Percentiles rank a stretch among this genome's conserved stretches.
These are phyloP conservation scores for Suhomyces wounanorum DNA, from an alignment of 1,139 yeast genomes.

Conservation along the genomic window DNA sequence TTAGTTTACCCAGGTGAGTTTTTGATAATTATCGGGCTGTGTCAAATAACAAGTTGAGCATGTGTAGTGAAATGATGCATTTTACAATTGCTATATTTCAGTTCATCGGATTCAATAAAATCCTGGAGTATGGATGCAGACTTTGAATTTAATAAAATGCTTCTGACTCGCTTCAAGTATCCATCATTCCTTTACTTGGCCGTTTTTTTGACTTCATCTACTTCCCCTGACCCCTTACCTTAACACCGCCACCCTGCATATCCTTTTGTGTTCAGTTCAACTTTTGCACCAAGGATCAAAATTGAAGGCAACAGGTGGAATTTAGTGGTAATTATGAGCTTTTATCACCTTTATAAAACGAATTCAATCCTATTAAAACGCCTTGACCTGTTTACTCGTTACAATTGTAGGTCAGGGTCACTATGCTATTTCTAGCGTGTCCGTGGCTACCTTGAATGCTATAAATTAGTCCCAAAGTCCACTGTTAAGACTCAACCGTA, in stretches of 20 bases:
- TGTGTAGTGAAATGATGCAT: neutral
- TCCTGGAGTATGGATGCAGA: no score
- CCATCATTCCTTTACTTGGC: neutral
- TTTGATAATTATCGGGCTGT: constrained; percentile 1
- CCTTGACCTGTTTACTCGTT: constrained; percentile 11
- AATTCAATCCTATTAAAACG: neutral
- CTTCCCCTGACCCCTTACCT: constrained; percentile 7
- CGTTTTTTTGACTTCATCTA: neutral
- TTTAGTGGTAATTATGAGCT: constrained; percentile 8
- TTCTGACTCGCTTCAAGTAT: neutral
- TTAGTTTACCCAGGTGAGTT: neutral
- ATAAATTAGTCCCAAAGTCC: constrained; percentile 6
- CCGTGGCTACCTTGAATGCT: constrained; percentile 7
- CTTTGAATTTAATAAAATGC: no score
- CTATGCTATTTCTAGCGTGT: constrained; percentile 9
- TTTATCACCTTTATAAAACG: neutral
- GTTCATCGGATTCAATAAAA: no score
- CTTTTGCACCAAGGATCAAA: constrained; percentile 12
- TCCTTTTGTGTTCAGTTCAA: neutral
- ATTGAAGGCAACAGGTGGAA: constrained; percentile 3
- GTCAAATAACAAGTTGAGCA: neutral
- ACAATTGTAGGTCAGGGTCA: constrained; percentile 7
- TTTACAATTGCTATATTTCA: neutral
- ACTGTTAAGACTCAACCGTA: neutral
- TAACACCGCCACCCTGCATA: constrained; percentile 11